phyloP scores from a whole-genome alignment of 805 yeast species.

The Ogataea minuta region DNA sequence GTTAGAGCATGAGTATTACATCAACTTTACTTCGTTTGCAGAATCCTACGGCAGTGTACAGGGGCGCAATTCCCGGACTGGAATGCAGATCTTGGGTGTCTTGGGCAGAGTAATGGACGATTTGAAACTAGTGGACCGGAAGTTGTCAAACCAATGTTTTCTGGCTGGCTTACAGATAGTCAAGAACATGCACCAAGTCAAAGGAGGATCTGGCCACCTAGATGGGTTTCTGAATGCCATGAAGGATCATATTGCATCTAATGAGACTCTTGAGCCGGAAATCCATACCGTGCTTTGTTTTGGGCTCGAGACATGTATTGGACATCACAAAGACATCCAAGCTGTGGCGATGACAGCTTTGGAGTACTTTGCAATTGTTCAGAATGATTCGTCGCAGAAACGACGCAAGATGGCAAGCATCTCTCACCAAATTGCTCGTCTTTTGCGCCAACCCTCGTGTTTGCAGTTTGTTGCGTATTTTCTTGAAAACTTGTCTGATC shows the following conservation, averaged over 20 bases:
- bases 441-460: conserved; percentile 2
- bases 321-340: neutral
- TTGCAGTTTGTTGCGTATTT: neutral
- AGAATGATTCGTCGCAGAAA: neutral
- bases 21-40: neutral
- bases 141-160: conserved; percentile 2
- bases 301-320: conserved; percentile 4
- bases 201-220: neutral
- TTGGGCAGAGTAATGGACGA: conserved; percentile 3
- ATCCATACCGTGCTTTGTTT: conserved; percentile 4
- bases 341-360: conserved; percentile 1
- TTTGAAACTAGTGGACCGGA: neutral
- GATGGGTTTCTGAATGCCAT: neutral
- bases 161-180: conserved; percentile 1
- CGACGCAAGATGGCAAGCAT: neutral
- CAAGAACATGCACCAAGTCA: conserved; percentile 2
- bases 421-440: conserved; percentile 1
- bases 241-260: no score
- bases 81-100: conserved; percentile 1
- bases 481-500: neutral
- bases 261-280: neutral
- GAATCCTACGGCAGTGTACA: neutral
- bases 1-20: conserved; percentile 1
- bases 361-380: conserved; percentile 1
- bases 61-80: neutral